Base-by-base conservation (phyloP, 164 flowering plant genomes). In the Pachysandra terminalis region DNA sequence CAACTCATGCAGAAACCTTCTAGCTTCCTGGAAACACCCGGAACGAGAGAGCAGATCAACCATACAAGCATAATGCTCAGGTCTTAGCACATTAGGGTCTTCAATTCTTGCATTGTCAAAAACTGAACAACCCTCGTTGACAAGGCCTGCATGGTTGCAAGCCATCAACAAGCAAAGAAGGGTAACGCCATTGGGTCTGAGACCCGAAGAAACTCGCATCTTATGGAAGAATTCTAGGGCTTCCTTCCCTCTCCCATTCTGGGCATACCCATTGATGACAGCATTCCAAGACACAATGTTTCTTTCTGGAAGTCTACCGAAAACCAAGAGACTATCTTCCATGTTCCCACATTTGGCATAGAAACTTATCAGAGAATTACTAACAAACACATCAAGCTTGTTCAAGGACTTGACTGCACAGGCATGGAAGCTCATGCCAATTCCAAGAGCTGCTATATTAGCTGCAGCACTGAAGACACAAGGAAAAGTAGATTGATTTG, bases 221-320 rank as follows among this genome's bases (percentile, higher is more conserved):
- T 59, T 78, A 24, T 80, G 63, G 55, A 61, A 86, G 26, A 80
- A 73, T 0, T 76, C 73, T 51, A 90, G 59, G 15, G 92, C 97
- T 71, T 84, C 90, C 27, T 71, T 74, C 24, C 82, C 94, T 73
- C 76, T 77, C 10, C 97, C 96, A 74, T 92, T 90, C 65, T 92
- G 93, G 0, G 92, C 92, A 73, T 80, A 88, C 28, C 94, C 97
- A 68, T 86, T 84, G 41, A 92, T 84, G 63, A 92, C 21, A 60
- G 97, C 89, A 77, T 92, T 92, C 88, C 90, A 92, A 62, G 97
- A 88, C 56, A 92, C 92, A n/a, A 79, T 54, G 64, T 82, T 87
- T 65, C 74, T 82, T 55, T 76, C 75, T 1, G 51, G 64, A 49
- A 86, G 82, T 71, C 75, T 77, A 32, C 73, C n/a, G 67, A 92